Evolutionary conservation across 2,329 filamentous ascomycete species (phyloP), one percentile per base, ranked within the genome.

Genomic region (Phyllachora maydis): DNA sequence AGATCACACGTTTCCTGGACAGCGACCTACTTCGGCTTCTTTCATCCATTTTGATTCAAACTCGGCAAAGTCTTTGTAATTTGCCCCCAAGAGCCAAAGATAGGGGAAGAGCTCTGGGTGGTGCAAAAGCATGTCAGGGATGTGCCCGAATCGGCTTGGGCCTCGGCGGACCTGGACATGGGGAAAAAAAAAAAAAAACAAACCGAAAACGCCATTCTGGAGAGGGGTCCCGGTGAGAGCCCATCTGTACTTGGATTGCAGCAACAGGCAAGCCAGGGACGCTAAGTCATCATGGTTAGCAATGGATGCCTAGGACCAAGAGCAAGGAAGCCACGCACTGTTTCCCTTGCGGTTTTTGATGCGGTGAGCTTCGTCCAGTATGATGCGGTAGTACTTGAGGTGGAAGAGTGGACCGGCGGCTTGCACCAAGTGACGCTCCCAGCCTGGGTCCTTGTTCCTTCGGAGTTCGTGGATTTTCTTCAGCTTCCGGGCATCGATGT

Each of bases 281-380:
- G 28, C 28, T 30, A 11, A 16, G 18, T n/a, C n/a, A n/a, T n/a
- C n/a, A n/a, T n/a, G n/a, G n/a, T n/a, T n/a, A n/a, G n/a, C n/a
- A n/a, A n/a, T n/a, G n/a, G n/a, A n/a, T n/a, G n/a, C n/a, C n/a
- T n/a, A n/a, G n/a, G n/a, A n/a, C n/a, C n/a, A n/a, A n/a, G n/a
- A n/a, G n/a, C n/a, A n/a, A n/a, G n/a, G n/a, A n/a, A n/a, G n/a
- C n/a, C n/a, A n/a, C n/a, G n/a, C n/a, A n/a, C n/a, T n/a, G n/a
- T n/a, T n/a, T n/a, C 25, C 28, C 4, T 9, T 15, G 4, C 22
- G 9, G 22, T 31, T 31, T 11, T 26, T 32, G 4, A 33, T 33
- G 4, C 8, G 12, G n/a, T 33, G 31, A 1, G 24, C 31, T 11
- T 33, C 28, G n/a, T 33, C 31, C 4, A 32, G 19, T 0, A 36